phyloP scores from a whole-genome alignment of 352 stramenopile species.

The Pythium biforme region DNA sequence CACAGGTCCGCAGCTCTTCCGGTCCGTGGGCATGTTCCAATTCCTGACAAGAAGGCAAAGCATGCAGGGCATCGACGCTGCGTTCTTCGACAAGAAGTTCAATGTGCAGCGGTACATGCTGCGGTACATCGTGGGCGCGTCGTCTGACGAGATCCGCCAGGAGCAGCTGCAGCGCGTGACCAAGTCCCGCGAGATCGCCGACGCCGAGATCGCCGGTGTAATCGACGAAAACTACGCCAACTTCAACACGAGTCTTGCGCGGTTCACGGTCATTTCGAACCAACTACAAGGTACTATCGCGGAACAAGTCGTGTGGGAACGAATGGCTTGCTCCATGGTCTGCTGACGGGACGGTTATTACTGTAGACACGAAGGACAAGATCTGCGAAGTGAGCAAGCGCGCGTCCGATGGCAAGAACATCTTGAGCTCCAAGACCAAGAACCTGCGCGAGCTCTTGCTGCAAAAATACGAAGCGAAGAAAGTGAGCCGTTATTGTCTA shows the following conservation, averaged over 20 bases:
- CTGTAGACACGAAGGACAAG: constrained; percentile 66
- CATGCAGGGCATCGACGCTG: constrained; percentile 69
- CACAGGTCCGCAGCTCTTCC: neutral
- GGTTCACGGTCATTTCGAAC: constrained; percentile 75
- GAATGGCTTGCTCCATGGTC: too few species aligned
- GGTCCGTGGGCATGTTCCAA: neutral
- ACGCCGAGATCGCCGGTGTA: constrained; percentile 78
- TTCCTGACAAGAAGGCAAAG: neutral
- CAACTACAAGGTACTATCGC: constrained; percentile 84
- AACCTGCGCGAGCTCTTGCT: constrained; percentile 76
- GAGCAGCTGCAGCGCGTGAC: constrained; percentile 69
- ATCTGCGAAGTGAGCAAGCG: constrained; percentile 68
- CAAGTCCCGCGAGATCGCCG: constrained; percentile 58
- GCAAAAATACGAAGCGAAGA: constrained; percentile 83
- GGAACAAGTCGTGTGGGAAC: too few species aligned
- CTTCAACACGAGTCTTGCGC: constrained; percentile 82
- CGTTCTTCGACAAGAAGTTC: constrained; percentile 88
- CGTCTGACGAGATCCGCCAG: constrained; percentile 60
- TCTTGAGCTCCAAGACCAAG: constrained; percentile 82
- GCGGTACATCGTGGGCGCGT: constrained; percentile 64
- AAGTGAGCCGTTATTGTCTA: constrained; percentile 25
- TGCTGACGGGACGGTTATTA: too few species aligned
- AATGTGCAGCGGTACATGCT: constrained; percentile 78
- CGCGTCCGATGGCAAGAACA: constrained; percentile 72
- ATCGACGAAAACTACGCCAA: constrained; percentile 84